Conservation (phyloP, 192 early-diverging fungal species). For the Backusella australiensis region DNA sequence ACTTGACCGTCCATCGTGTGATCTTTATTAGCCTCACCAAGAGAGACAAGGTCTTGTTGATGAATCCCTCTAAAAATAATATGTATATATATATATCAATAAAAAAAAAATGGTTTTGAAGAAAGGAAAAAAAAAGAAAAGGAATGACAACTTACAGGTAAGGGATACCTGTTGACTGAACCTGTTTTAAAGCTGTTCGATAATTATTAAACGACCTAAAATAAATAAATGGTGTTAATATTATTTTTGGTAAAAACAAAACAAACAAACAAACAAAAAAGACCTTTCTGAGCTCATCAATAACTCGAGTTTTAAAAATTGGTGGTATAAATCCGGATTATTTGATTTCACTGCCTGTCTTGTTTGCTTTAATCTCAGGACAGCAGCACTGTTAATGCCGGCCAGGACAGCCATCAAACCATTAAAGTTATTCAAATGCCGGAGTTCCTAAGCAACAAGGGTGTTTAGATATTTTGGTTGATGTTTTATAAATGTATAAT, state of each 20-base stretch:
- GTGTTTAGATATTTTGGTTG: not conserved
- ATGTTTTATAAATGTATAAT: not conserved
- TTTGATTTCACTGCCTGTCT: slow-evolving; percentile 46
- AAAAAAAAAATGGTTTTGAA: not conserved
- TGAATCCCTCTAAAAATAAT: slow-evolving; percentile 45
- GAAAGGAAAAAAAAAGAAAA: not conserved
- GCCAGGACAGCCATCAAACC: slow-evolving; percentile 74
- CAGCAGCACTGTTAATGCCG: slow-evolving; percentile 63
- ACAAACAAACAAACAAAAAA: not conserved
- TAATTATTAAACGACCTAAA: slow-evolving; percentile 60
- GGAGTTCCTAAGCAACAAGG: slow-evolving; percentile 43
- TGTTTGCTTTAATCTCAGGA: slow-evolving; percentile 65
- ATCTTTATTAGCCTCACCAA: slow-evolving; percentile 71
- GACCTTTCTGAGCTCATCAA: slow-evolving; percentile 66
- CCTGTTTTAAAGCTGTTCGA: slow-evolving; percentile 56
- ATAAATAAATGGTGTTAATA: not conserved
- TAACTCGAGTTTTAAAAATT: slow-evolving; percentile 58
- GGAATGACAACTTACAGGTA: slow-evolving; percentile 59
- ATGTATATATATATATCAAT: not conserved
- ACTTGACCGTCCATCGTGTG: slow-evolving; percentile 58
- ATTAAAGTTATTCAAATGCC: slow-evolving; percentile 71
- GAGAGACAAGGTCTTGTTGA: slow-evolving; percentile 65
- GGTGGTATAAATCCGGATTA: slow-evolving; percentile 38
- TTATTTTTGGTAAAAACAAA: slow-evolving; percentile 2
- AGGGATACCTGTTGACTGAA: slow-evolving; percentile 65